These are phyloP conservation scores for Pseudocercospora cruenta DNA, from an alignment of 2,329 filamentous ascomycete species.

Conservation along the genomic window DNA sequence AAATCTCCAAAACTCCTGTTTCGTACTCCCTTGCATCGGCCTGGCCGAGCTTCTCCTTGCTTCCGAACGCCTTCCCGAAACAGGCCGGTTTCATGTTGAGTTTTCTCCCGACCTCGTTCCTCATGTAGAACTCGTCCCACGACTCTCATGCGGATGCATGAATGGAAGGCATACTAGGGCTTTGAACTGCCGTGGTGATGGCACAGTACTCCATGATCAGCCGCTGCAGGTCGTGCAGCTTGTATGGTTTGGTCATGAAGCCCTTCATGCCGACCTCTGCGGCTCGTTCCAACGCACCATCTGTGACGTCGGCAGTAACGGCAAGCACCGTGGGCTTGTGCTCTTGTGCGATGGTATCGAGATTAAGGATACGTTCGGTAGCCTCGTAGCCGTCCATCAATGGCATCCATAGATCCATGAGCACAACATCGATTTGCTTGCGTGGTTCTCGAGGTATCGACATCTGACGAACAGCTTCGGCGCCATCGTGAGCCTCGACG, in stretches of 20 bases:
- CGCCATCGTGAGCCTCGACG: slow-evolving; percentile 68
- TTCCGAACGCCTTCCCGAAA: background rate
- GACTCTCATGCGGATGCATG: background rate
- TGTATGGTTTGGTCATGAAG: slow-evolving; percentile 71
- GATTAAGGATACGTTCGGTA: slow-evolving; percentile 62
- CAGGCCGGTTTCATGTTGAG: slow-evolving; percentile 3
- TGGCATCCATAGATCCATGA: slow-evolving; percentile 81
- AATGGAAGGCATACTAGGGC: background rate
- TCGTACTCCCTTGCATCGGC: background rate
- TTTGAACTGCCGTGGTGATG: slow-evolving; percentile 9
- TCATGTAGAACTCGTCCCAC: too few species aligned
- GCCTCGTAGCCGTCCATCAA: slow-evolving; percentile 74
- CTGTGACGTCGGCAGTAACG: slow-evolving; percentile 69
- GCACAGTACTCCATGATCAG: slow-evolving; percentile 58
- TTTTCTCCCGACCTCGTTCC: background rate
- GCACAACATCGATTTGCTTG: slow-evolving; percentile 61
- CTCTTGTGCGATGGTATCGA: slow-evolving; percentile 38
- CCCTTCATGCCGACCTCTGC: slow-evolving; percentile 67
- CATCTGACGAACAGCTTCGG: slow-evolving; percentile 68
- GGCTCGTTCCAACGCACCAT: slow-evolving; percentile 63
- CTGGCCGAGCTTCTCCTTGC: slow-evolving; percentile 3
- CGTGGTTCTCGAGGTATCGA: slow-evolving; percentile 32
- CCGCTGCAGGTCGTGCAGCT: slow-evolving; percentile 63
- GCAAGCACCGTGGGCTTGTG: slow-evolving; percentile 57
- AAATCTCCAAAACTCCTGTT: background rate